Evolutionary conservation across 495 filamentous ascomycete species (phyloP), one percentile per base, ranked within the genome.

Genomic region (Aeminium ludgeri): DNA sequence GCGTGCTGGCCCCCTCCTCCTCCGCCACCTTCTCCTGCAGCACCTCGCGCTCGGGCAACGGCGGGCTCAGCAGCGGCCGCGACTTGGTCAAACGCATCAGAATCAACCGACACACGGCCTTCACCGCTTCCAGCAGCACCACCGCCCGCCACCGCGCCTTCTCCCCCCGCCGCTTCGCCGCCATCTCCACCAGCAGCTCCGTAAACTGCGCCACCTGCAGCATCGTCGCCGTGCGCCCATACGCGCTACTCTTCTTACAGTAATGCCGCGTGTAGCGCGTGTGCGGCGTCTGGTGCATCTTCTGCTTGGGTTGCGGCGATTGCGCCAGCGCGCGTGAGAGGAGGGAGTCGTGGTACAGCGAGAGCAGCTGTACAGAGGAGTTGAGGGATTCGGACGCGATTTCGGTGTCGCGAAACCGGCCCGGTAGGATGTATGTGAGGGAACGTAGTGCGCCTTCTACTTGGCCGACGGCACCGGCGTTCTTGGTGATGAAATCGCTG

Each of bases 361-460:
- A 86, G 42, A 97, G 71, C 10, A 97, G 68, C 53, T 92, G 84
- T 25, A 95, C 78, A 42, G 74, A 73, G 30, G 78, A 83, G 52
- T 97, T 86, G 15, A 96, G 70, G 39, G 80, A 85, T 64, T 97
- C 89, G 47, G 89, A 94, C 43, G 87, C 78, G 49, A 96, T 74
- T 56, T 94, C 86, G 27, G 86, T 82, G 55, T 96, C 86, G 48
- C 85, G 76, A 59, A 91, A 94, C 37, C 86, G 84, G 44, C 86
- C 83, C 35, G 89, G 89, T 19, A 97, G 86, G 51, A 97, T 86
- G 57, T 96, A 96, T 16, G 86, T 91, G 38, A 97, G 63, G 3
- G 82, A 87, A 16, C 91, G 74, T 54, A 97, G 64, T 12, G 82
- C 83, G 31, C 81, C 87, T 64, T 97, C 89, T 42, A 97, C 86